phyloP scores from a whole-genome alignment of 1,139 yeast genomes.

The Yamadazyma triangularis region DNA sequence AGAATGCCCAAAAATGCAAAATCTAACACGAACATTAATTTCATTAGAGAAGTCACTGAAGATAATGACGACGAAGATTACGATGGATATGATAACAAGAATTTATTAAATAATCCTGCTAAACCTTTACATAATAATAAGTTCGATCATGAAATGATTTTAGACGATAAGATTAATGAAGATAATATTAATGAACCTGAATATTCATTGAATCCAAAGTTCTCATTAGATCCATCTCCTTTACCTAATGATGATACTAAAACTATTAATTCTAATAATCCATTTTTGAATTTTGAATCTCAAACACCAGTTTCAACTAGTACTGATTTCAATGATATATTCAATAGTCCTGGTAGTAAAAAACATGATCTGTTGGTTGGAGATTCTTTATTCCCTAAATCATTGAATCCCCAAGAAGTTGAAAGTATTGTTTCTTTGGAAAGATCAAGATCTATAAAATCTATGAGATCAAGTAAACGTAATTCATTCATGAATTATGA shows the following conservation, averaged over 20 bases:
- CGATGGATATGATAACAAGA: conserved; percentile 14
- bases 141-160: conserved; percentile 29
- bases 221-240: conserved; percentile 13
- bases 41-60: conserved; percentile 33
- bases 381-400: conserved; percentile 69
- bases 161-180: not conserved
- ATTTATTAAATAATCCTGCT: conserved; percentile 25
- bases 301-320: conserved; percentile 1
- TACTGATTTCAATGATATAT: not conserved
- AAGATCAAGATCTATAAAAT: conserved; percentile 58
- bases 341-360: conserved; percentile 5
- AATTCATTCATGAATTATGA: conserved; percentile 43
- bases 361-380: conserved; percentile 35
- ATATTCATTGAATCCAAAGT: not conserved
- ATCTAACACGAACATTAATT: conserved; percentile 21
- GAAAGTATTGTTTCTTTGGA: conserved; percentile 72
- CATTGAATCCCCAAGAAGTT: conserved; percentile 61
- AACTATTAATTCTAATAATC: conserved; percentile 11
- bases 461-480: conserved; percentile 38
- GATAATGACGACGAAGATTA: conserved; percentile 11
- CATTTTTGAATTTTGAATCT: conserved; percentile 7
- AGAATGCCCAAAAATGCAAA: conserved; percentile 10
- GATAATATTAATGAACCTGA: too few species aligned
- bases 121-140: conserved; percentile 17
- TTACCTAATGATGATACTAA: conserved; percentile 5